Base-by-base conservation (phyloP, 306 rosid genomes). In the Dalbergia cochinchinensis region DNA sequence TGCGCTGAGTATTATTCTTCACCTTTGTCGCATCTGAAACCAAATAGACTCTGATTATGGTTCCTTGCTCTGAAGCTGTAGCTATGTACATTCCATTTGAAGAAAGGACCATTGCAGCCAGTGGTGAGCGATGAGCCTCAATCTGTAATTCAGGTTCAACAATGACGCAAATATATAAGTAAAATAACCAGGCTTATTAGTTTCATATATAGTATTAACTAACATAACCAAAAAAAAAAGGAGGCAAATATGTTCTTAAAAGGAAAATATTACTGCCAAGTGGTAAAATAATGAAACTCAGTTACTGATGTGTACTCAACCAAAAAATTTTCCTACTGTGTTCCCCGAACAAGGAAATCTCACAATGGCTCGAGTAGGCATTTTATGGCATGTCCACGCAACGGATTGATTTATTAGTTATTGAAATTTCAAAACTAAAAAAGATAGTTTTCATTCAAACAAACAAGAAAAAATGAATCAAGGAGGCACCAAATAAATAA, bases 1-100 rank as follows among this genome's bases (percentile, higher is more conserved):
- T 82, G 14, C 33, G 72, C 48, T 18, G 69, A 67, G 65, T 45
- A 75, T 71, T 60, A 48, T 68, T 73, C 83, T 76, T 83, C 83
- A 94, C 98, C 98, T 92, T 88, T 70, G 95, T 85, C 77, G 98
- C 98, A 81, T 94, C 98, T 15, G 90, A 87, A 76, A 94, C 97
- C 77, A 86, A 80, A 91, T 94, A 91, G 54, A 94, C 98, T 84
- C 98, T 88, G 84, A 94, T 78, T 73, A 91, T 91, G 75, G 98
- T 94, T 78, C 98, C 98, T 84, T 92, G 97, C 83, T 94, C 98
- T 48, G 98, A 94, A 71, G 98, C 98, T 77, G 98, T 94, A 79
- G 98, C 98, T 73, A 94, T 78, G 82, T 92, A 94, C 86, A 80
- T 86, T 80, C 97, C 98, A 33, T 85, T 94, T 41, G 95, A 92